Evolutionary conservation across 768 basidiomycete species (phyloP), one percentile per base, ranked within the genome.

Genomic region (Psilocybe subaeruginosa): DNA sequence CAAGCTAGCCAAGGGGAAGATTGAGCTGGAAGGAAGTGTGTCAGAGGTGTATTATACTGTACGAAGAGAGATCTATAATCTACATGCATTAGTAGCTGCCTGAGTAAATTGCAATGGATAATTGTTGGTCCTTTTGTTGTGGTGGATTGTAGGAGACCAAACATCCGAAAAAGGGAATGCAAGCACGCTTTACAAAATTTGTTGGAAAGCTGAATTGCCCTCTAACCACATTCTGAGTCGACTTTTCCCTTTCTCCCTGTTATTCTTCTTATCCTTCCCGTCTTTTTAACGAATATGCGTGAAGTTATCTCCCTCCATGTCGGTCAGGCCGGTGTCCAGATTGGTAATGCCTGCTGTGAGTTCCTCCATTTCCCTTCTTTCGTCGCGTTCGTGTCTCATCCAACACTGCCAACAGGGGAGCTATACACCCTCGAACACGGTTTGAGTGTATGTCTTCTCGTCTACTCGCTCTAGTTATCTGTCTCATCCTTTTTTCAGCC

Each of bases 401-500:
- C 56, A 14, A 29, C 58, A 61, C 31, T 46, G 35, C 19, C 50
- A 64, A 70, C 72, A 94, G 92, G 93, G 96, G 96, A 97, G 78
- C 88, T 98, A 64, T 99, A 99, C 82, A 97, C 95, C 67, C 84
- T 98, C 71, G 97, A 99, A 78, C 97, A 98, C 73, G 97, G 97
- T 69, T 82, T 99, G 61, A 93, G 88, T 78, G 96, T 97, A 74
- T 73, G 92, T 83, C 45, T 63, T 58, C 52, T 16, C 27, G 59
- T 50, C 16, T 45, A 35, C 58, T 19, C 39, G 14, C 50, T 56
- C 35, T 7, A 47, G 35, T 29, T 45, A 58, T 43, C 58, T 60
- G 51, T 46, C 39, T 46, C 64, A 71, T 66, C 56, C 51, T 52
- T 16, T 43, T 59, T 62, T 35, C 69, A 97, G 96, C 91, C 95